Evolutionary conservation across 129 eudicot genomes (phyloP).

Genomic region (Pulicaria dysenterica): DNA sequence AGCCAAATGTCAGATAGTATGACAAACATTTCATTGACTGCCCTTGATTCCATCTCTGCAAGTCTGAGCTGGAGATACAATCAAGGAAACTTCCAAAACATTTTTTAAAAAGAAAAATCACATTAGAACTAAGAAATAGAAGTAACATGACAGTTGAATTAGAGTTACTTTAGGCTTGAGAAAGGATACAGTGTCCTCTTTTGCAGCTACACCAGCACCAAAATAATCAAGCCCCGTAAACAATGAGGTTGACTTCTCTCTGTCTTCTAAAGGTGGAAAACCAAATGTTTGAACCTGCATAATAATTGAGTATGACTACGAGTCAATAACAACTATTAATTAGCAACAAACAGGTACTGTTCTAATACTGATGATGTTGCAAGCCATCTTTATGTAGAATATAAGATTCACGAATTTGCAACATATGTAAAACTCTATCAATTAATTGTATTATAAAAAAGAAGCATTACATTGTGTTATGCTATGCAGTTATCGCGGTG

Average conservation of each 20-base stretch:
- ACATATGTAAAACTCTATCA: background rate
- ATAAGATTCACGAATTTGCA: too few relatives aligned
- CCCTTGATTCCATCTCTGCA: slow-evolving; percentile 71
- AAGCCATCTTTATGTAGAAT: too few relatives aligned
- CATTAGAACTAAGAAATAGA: background rate
- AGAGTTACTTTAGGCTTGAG: slow-evolving; percentile 3
- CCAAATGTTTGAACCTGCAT: slow-evolving; percentile 94
- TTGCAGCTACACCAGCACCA: slow-evolving; percentile 72
- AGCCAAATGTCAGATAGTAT: slow-evolving; percentile 88
- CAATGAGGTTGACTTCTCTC: slow-evolving; percentile 63
- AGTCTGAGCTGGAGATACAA: slow-evolving; percentile 57
- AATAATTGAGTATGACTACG: background rate
- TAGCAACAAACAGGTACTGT: slow-evolving; percentile 3
- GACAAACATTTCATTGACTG: slow-evolving; percentile 94
- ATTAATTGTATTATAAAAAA: background rate
- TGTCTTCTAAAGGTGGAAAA: slow-evolving; percentile 94
- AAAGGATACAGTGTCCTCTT: slow-evolving; percentile 88
- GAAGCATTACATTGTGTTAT: background rate
- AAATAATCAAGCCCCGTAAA: slow-evolving; percentile 81
- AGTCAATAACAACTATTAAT: background rate
- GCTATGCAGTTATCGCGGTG: too few relatives aligned
- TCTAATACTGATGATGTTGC: background rate
- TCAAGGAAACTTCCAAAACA: slow-evolving; percentile 42
- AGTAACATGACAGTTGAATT: background rate
- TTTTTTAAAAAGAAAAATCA: background rate